A percentile compares a stretch with the other conserved stretches of the same genome.
phyloP scores from a whole-genome alignment of 805 yeast genomes.

The Ogataea pini region DNA sequence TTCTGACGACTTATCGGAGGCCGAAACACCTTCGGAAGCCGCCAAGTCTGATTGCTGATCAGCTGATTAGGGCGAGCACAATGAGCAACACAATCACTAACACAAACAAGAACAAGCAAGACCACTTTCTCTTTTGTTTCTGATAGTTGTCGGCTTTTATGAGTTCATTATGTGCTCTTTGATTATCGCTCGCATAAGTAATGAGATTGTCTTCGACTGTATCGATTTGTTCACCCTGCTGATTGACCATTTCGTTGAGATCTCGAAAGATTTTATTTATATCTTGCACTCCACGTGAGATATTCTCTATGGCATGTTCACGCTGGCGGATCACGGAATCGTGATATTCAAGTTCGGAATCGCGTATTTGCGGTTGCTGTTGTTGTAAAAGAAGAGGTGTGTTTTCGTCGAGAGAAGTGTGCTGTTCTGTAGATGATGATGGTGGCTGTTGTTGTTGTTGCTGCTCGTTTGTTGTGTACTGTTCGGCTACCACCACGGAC shows the following conservation, averaged over 20 bases:
- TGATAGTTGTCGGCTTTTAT: slow-evolving; percentile 76
- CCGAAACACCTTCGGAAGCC: slow-evolving; percentile 1
- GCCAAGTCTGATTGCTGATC: slow-evolving; percentile 3
- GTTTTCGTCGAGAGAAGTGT: slow-evolving; percentile 12
- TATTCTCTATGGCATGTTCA: slow-evolving; percentile 67
- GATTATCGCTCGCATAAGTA: slow-evolving; percentile 61
- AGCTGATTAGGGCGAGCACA: slow-evolving; percentile 55
- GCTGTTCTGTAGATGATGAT: slow-evolving; percentile 3
- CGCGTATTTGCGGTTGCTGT: slow-evolving; percentile 35
- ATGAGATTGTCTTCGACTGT: slow-evolving; percentile 79
- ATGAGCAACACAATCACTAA: slow-evolving; percentile 59
- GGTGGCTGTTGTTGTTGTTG: background rate
- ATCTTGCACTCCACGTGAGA: slow-evolving; percentile 78
- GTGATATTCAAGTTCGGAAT: slow-evolving; percentile 63
- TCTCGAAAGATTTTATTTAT: slow-evolving; percentile 85
- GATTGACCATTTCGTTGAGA: slow-evolving; percentile 71
- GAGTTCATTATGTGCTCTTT: slow-evolving; percentile 70
- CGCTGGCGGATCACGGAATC: slow-evolving; percentile 67
- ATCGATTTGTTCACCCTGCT: slow-evolving; percentile 85
- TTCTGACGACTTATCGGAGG: background rate
- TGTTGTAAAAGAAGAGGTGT: slow-evolving; percentile 21
- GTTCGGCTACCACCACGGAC: slow-evolving; percentile 38
- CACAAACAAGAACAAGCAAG: slow-evolving; percentile 62
- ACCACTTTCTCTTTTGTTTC: slow-evolving; percentile 67
- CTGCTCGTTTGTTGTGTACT: slow-evolving; percentile 21